Evolutionary conservation across 208 protist genomes (phyloP).

Genomic region (Entamoeba moshkovskii): DNA sequence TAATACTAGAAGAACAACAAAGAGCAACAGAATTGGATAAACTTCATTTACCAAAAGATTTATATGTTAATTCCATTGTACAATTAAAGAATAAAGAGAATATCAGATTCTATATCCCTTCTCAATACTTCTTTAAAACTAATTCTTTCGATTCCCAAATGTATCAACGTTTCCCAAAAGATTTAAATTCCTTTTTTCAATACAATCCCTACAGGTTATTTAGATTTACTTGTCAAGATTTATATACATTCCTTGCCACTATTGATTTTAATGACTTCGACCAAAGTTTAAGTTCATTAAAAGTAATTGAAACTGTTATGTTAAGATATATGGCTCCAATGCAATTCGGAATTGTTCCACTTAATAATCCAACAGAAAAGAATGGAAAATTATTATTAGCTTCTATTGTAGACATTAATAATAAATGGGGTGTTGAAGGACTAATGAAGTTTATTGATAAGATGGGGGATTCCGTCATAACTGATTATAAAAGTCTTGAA

Average conservation of each 20-base stretch:
- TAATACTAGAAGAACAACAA: not conserved
- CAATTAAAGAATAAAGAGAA: not conserved
- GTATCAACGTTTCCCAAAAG: not conserved
- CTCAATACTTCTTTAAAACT: not conserved
- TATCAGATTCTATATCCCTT: not conserved
- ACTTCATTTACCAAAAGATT: not conserved
- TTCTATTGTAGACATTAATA: not conserved
- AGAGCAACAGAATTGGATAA: not conserved
- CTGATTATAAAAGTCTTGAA: not conserved
- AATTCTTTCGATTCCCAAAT: not conserved
- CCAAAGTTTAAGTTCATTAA: not conserved
- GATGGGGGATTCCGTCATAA: not conserved
- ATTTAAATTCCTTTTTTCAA: not conserved
- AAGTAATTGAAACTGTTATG: not conserved
- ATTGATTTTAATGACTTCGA: not conserved
- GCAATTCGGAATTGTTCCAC: not conserved
- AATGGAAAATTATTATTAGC: not conserved
- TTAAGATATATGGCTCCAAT: not conserved
- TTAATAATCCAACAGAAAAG: not conserved
- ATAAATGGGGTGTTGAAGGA: not conserved
- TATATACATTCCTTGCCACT: not conserved
- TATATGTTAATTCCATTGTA: not conserved
- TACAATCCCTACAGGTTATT: not conserved
- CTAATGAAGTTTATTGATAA: not conserved
- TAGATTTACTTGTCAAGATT: not conserved